Evolutionary conservation across 73 alveolate species (phyloP).

Genomic region (Tetrahymena malaccensis): DNA sequence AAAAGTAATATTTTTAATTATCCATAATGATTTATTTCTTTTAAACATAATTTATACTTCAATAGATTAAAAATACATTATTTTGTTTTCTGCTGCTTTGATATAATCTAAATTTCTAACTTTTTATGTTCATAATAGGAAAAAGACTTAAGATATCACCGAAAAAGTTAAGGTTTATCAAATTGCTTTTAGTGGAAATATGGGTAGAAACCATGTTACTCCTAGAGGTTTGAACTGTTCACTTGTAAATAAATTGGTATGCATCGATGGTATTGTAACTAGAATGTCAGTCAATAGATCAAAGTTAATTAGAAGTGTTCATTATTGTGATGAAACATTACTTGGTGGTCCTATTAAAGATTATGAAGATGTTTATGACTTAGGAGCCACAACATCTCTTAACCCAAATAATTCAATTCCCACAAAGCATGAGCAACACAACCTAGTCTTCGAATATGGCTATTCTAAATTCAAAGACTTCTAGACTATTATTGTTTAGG

Average conservation of each 20-base stretch:
- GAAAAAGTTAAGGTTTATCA: background rate
- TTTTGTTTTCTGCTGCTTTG: no score
- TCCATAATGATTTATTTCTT: background rate
- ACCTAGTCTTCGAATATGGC: slow-evolving; percentile 90
- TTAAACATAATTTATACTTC: no score
- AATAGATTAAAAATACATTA: no score
- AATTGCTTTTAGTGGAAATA: slow-evolving; percentile 72
- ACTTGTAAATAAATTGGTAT: slow-evolving; percentile 72
- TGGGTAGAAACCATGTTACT: slow-evolving; percentile 86
- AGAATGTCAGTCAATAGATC: slow-evolving; percentile 85
- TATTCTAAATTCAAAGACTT: slow-evolving; percentile 78
- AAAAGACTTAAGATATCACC: background rate
- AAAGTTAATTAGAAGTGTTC: slow-evolving; percentile 71
- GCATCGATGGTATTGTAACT: slow-evolving; percentile 95
- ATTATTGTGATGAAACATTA: slow-evolving; percentile 83
- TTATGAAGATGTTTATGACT: slow-evolving; percentile 10
- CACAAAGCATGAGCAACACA: slow-evolving; percentile 76
- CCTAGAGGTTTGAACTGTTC: slow-evolving; percentile 93
- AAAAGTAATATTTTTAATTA: background rate
- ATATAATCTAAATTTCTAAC: background rate
- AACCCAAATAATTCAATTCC: slow-evolving; percentile 72
- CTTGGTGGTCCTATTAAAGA: slow-evolving; percentile 12
- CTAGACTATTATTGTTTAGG: slow-evolving; percentile 88
- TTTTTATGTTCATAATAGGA: background rate
- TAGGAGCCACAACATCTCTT: slow-evolving; percentile 30